Evolutionary conservation across 75 land plant species (phyloP).

Genomic region (Isoetes taiwanensis): DNA sequence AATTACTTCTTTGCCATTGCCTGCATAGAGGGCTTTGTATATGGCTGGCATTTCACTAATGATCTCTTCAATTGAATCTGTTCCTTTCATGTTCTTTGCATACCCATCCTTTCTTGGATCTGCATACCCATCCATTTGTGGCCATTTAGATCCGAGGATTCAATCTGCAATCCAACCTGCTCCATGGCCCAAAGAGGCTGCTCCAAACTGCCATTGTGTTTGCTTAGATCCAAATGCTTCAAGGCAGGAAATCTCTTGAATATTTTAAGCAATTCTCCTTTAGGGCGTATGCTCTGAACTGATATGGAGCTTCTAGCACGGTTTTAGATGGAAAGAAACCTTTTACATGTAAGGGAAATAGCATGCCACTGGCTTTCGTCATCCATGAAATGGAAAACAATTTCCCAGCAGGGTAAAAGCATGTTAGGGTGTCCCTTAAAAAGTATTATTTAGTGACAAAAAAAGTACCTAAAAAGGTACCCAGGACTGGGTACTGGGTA

Average conservation of each 20-base stretch:
- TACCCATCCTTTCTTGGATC: too few species aligned
- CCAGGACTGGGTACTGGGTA: too few species aligned
- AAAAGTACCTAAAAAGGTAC: too few species aligned
- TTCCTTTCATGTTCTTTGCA: too few species aligned
- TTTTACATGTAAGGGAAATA: constrained; percentile 9
- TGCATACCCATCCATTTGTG: constrained; percentile 7
- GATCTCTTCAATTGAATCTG: too few species aligned
- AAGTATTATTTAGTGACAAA: too few species aligned
- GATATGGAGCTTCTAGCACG: constrained; percentile 6
- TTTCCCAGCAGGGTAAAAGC: too few species aligned
- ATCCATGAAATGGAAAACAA: neutral
- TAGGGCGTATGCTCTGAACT: neutral
- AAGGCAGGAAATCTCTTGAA: constrained; percentile 2
- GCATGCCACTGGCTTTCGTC: constrained; percentile 10
- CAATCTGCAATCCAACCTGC: constrained; percentile 1
- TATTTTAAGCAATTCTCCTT: constrained; percentile 8
- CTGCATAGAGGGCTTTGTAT: too few species aligned
- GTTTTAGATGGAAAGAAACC: constrained; percentile 12
- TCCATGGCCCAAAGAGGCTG: neutral
- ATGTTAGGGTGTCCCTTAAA: too few species aligned
- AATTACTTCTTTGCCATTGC: too few species aligned
- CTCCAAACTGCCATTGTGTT: constrained; percentile 9
- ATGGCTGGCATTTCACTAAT: too few species aligned
- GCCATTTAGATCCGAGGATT: constrained; percentile 2
- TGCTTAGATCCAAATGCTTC: constrained; percentile 6